Evolutionary conservation across 352 stramenopile species (phyloP).

Genomic region (Phytophthora fragariae): DNA sequence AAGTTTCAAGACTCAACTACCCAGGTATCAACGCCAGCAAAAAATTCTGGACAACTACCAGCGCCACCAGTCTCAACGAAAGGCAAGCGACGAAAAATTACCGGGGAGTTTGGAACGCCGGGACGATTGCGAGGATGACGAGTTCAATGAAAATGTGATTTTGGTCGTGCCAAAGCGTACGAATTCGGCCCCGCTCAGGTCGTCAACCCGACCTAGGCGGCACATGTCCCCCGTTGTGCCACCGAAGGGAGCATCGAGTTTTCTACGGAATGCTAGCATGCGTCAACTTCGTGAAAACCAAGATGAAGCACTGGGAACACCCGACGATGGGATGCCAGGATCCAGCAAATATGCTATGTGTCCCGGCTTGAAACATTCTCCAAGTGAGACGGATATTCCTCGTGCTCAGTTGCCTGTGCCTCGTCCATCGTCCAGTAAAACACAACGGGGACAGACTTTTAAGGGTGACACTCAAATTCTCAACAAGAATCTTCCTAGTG

Average conservation of each 20-base stretch:
- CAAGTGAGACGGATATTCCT: slow-evolving; percentile 27
- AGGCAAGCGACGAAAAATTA: not conserved
- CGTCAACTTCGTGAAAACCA: slow-evolving; percentile 36
- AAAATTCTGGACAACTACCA: slow-evolving; percentile 44
- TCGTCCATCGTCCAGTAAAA: slow-evolving; percentile 8
- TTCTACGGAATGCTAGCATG: slow-evolving; percentile 30
- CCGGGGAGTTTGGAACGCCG: slow-evolving; percentile 4
- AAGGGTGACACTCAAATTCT: slow-evolving; percentile 4
- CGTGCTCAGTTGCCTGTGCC: slow-evolving; percentile 4
- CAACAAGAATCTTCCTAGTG: not conserved
- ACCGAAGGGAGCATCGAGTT: slow-evolving; percentile 25
- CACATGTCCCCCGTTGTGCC: slow-evolving; percentile 26
- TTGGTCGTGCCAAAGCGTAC: slow-evolving; percentile 23
- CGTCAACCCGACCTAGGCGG: slow-evolving; percentile 3
- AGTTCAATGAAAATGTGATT: slow-evolving; percentile 32
- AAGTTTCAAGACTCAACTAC: slow-evolving; percentile 30
- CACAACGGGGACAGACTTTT: not conserved
- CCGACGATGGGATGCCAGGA: not conserved
- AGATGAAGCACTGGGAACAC: not conserved
- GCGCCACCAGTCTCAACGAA: slow-evolving; percentile 15
- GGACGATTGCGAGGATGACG: slow-evolving; percentile 15
- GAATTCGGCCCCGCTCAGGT: slow-evolving; percentile 17
- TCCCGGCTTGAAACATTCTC: slow-evolving; percentile 13
- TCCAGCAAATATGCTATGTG: not conserved
- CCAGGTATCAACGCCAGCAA: slow-evolving; percentile 36